Evolutionary conservation across 1,284 basidiomycete genomes (phyloP), one percentile per base, ranked within the genome.

Genomic region (Pholiota adiposa): DNA sequence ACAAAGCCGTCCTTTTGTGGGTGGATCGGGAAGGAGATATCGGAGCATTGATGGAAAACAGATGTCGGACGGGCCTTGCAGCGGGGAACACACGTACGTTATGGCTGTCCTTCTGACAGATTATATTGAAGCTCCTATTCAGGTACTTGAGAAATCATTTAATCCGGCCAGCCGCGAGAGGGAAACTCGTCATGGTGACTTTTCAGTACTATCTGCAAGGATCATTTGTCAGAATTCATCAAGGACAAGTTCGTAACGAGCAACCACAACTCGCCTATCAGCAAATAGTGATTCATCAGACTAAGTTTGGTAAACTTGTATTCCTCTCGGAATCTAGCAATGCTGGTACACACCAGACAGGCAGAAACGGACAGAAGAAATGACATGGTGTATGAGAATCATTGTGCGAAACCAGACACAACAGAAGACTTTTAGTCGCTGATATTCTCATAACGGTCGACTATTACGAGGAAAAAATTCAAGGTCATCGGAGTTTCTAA

Each of bases 11-110:
- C 31, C 38, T 48, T 48, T 16, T 46, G 54, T 48, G 21, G 43
- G 43, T n/a, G 33, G 25, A 55, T 43, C 38, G 52, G 50, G 50
- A 38, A 51, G 31, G 38, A 27, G 27, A 43, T 43, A 48, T 46
- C 43, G 44, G 44, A 46, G 44, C 18, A 43, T 43, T 46, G 23
- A 23, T 46, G 44, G 41, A 46, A 46, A 46, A 23, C 21, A n/a
- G 23, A 46, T 25, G n/a, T n/a, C n/a, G 21, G 44, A 25, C 21
- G 41, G 41, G 21, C 41, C 44, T 46, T 46, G 23, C 6, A 27
- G 27, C 44, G 44, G 44, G 23, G 23, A 44, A 27, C 12, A 46
- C 44, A 46, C 44, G 11, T 27, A 23, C 44, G 14, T 6, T 46
- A 25, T 46, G 44, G 25, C 44, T 19, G 44, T 46, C 23, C 23